These are phyloP conservation scores for Ustilago sp. DNA, from an alignment of 1,284 basidiomycete species.

Conservation along the genomic window DNA sequence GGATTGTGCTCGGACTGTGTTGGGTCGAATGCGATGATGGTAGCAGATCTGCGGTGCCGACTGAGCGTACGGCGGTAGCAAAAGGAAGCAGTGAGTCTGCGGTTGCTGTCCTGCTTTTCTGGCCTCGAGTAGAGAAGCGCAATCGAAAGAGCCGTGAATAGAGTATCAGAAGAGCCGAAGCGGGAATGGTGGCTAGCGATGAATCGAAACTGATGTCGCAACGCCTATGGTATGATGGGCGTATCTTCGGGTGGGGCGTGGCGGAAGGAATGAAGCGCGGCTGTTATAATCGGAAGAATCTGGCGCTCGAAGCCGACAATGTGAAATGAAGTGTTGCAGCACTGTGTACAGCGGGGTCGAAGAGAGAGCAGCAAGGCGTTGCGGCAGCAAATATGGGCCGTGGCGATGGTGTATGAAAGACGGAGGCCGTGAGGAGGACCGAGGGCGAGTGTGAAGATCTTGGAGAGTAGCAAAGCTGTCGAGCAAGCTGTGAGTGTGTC, in stretches of 20 bases:
- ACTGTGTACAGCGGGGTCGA: not conserved
- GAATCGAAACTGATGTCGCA: not conserved
- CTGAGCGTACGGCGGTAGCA: not conserved
- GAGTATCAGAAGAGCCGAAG: constrained; percentile 6
- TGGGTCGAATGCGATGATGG: not conserved
- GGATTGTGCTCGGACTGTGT: not conserved
- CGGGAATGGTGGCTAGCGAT: not conserved
- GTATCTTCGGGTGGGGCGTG: not conserved
- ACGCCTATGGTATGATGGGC: not conserved
- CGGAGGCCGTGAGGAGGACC: not conserved
- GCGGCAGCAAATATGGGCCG: not conserved
- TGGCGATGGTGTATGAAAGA: not conserved
- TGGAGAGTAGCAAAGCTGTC: not conserved
- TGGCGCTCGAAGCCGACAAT: not conserved
- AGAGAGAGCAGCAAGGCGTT: not conserved
- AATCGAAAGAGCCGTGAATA: constrained; percentile 3
- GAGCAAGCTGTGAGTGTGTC: not conserved
- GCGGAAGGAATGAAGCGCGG: not conserved
- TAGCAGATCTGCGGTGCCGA: not conserved
- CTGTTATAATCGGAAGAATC: not conserved
- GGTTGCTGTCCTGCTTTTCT: not conserved
- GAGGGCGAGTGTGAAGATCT: not conserved
- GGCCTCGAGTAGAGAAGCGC: not conserved
- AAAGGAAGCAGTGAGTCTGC: not conserved
- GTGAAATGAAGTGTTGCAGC: not conserved